phyloP scores from a whole-genome alignment of 345 rosid genomes.

The Salix koriyanagi region DNA sequence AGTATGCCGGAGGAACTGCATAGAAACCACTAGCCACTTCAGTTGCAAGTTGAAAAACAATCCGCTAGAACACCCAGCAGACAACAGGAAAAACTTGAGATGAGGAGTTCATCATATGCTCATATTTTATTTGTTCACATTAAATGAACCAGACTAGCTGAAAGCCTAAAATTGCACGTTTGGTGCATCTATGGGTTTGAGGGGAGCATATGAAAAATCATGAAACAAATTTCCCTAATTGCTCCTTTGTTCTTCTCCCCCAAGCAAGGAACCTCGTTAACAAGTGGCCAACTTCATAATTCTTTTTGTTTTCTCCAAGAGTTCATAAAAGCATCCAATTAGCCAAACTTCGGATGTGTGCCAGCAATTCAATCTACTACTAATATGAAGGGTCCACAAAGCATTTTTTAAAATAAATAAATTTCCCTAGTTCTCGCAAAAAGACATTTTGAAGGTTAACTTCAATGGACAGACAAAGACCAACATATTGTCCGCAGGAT shows the following conservation, averaged over 20 bases:
- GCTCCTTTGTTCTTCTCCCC: neutral
- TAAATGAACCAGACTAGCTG: neutral
- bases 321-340: neutral
- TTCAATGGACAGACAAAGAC: neutral
- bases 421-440: neutral
- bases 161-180: neutral
- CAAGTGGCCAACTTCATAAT: neutral
- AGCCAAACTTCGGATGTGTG: neutral
- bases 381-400: neutral
- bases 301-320: neutral
- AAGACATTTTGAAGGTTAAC: neutral
- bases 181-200: neutral
- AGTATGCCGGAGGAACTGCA: conserved; percentile 96
- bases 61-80: neutral
- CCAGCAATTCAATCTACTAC: neutral
- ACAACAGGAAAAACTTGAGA: neutral
- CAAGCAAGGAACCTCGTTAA: neutral
- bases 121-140: neutral
- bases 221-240: neutral
- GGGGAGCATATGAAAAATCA: neutral
- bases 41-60: neutral
- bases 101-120: neutral
- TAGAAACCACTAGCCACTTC: neutral
- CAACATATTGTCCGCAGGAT: conserved; percentile 1
- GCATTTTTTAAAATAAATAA: neutral